Percentiles rank a stretch among this genome's conserved stretches.
phyloP scores from a whole-genome alignment of 805 yeast genomes.

The Yamadazyma scolyti region DNA sequence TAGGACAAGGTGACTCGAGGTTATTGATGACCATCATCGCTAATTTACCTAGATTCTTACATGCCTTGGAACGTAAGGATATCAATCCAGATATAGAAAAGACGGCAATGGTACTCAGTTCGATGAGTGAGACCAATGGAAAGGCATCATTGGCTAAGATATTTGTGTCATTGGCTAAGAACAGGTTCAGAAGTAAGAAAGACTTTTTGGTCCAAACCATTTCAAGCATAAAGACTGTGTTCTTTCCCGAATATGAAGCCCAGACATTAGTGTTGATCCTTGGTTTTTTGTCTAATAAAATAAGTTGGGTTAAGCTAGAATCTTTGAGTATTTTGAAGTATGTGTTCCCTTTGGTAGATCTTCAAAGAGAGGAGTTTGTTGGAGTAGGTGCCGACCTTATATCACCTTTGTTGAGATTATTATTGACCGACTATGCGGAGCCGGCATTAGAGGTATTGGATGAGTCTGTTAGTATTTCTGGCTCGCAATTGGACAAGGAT shows the following conservation, averaged over 20 bases:
- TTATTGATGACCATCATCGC: conserved; percentile 69
- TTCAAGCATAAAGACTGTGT: conserved; percentile 59
- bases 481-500: conserved; percentile 86
- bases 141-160: conserved; percentile 65
- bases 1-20: conserved; percentile 69
- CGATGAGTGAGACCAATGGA: conserved; percentile 55
- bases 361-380: conserved; percentile 71
- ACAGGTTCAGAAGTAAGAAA: conserved; percentile 81
- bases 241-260: conserved; percentile 73
- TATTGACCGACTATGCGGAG: conserved; percentile 82
- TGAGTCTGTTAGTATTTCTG: conserved; percentile 79
- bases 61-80: conserved; percentile 61
- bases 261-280: conserved; percentile 70
- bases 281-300: conserved; percentile 75
- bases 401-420: conserved; percentile 78
- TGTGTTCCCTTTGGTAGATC: conserved; percentile 72
- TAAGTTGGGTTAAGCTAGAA: conserved; percentile 76
- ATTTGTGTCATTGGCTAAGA: conserved; percentile 69
- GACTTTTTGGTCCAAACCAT: conserved; percentile 85
- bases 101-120: conserved; percentile 43
- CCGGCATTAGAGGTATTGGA: conserved; percentile 88
- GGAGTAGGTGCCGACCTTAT: conserved; percentile 95
- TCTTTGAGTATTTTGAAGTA: conserved; percentile 72
- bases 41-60: conserved; percentile 79
- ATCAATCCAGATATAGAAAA: conserved; percentile 47